Evolutionary conservation across 768 basidiomycete species (phyloP).

Genomic region (Gyrodon lividus): DNA sequence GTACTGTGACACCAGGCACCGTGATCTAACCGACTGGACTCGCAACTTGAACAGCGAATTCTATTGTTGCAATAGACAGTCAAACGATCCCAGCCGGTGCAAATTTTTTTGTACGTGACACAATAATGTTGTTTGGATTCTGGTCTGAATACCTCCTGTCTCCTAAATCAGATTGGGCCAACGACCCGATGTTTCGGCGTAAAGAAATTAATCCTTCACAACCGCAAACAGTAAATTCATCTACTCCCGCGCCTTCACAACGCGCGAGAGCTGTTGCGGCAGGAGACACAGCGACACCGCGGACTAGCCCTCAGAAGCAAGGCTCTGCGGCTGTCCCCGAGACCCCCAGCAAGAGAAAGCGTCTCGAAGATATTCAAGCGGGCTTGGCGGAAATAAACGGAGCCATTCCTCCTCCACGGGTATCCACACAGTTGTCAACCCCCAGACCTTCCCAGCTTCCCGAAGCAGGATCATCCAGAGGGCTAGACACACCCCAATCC

Average conservation of each 20-base stretch:
- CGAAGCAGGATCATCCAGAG: background rate
- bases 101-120: constrained; percentile 37
- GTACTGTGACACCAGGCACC: background rate
- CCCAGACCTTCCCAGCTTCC: background rate
- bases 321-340: background rate
- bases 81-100: constrained; percentile 5
- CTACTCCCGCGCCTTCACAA: background rate
- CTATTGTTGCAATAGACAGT: constrained; percentile 36
- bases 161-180: constrained; percentile 31
- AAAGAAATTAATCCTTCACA: background rate
- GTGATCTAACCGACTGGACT: background rate
- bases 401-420: background rate
- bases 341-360: background rate
- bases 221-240: too few relatives aligned
- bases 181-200: constrained; percentile 20
- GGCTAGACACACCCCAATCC: constrained; percentile 2
- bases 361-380: background rate
- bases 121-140: background rate
- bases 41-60: constrained; percentile 26
- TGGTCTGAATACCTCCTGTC: constrained; percentile 1
- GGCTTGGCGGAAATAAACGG: background rate
- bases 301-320: background rate
- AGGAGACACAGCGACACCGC: background rate
- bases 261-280: background rate
- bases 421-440: background rate